Conservation (phyloP, 495 filamentous ascomycete genomes). For the Hyaloscypha variabilis region DNA sequence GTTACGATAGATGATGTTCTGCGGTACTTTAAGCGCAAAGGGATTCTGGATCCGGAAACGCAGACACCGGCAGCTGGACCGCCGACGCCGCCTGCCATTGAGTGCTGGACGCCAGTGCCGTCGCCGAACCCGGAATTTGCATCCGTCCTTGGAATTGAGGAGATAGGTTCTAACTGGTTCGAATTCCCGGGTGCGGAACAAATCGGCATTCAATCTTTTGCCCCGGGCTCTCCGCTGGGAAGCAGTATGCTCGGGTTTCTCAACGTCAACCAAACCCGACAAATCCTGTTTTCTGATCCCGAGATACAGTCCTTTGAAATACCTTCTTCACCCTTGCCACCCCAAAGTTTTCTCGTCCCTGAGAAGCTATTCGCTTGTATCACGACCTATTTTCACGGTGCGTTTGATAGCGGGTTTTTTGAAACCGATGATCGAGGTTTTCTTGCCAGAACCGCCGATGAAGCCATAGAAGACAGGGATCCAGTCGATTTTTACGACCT, state of each 20-base stretch:
- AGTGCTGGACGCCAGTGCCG: slow-evolving; percentile 3
- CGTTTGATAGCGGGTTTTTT: not conserved
- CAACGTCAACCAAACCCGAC: not conserved
- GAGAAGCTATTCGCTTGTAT: not conserved
- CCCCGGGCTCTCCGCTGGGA: not conserved
- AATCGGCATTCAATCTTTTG: not conserved
- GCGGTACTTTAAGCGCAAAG: slow-evolving; percentile 3
- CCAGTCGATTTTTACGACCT: not conserved
- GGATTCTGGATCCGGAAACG: not conserved
- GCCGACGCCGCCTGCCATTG: not conserved
- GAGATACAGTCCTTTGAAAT: not conserved
- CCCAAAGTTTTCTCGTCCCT: not conserved
- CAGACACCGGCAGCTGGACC: not conserved
- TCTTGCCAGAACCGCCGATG: not conserved
- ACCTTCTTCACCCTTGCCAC: not conserved
- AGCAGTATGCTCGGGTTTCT: not conserved
- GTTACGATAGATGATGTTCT: not conserved
- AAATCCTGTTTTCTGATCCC: not conserved
- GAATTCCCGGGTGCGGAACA: not conserved
- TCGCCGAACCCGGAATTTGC: not conserved
- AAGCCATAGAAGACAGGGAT: not conserved
- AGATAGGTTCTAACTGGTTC: not conserved
- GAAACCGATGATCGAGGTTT: not conserved
- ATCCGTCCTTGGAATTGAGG: not conserved
- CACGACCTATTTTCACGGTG: not conserved